Conservation (phyloP, 2,329 filamentous ascomycete species). For the Nothophaeocryptopus gaeumannii region DNA sequence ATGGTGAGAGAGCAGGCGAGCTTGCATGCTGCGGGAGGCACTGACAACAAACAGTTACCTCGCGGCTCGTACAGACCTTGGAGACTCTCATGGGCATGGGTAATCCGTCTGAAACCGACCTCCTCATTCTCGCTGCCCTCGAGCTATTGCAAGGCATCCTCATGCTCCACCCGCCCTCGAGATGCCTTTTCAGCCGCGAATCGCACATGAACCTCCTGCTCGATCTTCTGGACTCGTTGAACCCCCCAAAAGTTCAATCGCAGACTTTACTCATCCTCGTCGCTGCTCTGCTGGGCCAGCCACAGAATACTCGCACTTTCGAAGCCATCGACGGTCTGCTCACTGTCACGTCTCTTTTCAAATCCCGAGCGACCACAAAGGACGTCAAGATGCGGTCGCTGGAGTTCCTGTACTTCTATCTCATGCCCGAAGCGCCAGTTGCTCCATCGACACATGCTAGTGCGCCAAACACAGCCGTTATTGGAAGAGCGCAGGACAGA, state of each 20-base stretch:
- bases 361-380: conserved; percentile 76
- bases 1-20: conserved; percentile 51
- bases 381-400: conserved; percentile 95
- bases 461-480: conserved; percentile 28
- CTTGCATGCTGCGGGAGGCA: not conserved
- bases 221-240: conserved; percentile 85
- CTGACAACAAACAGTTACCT: conserved; percentile 58
- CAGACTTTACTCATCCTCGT: conserved; percentile 87
- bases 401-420: conserved; percentile 97
- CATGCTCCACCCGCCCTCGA: conserved; percentile 84
- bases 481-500: conserved; percentile 28
- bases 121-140: conserved; percentile 82
- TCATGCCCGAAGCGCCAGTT: conserved; percentile 80
- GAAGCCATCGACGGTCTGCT: conserved; percentile 88
- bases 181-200: conserved; percentile 80
- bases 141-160: conserved; percentile 86
- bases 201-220: conserved; percentile 96
- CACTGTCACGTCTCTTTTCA: conserved; percentile 89
- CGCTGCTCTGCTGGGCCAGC: conserved; percentile 79
- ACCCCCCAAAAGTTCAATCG: conserved; percentile 88
- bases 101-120: conserved; percentile 76
- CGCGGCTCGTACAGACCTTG: conserved; percentile 79
- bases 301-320: conserved; percentile 85
- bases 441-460: conserved; percentile 21
- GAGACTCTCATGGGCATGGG: conserved; percentile 82